phyloP scores from a whole-genome alignment of 2,329 filamentous ascomycete genomes.

The Epichloe coenophiala region DNA sequence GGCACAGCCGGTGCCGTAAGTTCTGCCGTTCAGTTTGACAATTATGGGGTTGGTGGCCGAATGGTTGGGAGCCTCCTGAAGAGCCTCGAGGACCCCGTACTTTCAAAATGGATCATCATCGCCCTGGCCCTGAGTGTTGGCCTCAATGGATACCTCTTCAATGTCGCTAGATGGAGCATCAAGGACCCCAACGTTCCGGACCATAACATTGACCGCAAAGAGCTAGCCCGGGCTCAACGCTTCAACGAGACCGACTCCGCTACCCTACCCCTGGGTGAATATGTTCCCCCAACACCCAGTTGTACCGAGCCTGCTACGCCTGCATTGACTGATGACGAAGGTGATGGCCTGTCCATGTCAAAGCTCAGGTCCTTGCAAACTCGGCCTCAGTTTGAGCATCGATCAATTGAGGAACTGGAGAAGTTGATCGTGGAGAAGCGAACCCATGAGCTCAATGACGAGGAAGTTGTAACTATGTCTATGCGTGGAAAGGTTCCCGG shows the following conservation, averaged over 20 bases:
- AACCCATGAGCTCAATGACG: constrained; percentile 63
- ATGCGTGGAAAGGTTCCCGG: constrained; percentile 87
- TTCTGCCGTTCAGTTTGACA: constrained; percentile 50
- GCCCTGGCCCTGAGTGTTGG: constrained; percentile 84
- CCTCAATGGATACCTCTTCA: constrained; percentile 95
- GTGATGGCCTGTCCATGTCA: constrained; percentile 27
- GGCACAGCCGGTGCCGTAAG: constrained; percentile 27
- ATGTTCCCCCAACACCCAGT: constrained; percentile 28
- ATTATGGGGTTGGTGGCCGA: constrained; percentile 63
- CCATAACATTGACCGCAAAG: constrained; percentile 44
- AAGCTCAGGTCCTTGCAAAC: constrained; percentile 14
- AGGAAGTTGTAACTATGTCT: constrained; percentile 73
- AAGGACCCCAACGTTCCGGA: constrained; percentile 64
- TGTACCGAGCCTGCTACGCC: constrained; percentile 34
- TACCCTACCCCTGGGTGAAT: constrained; percentile 41
- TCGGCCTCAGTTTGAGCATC: constrained; percentile 21
- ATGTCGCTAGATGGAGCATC: constrained; percentile 90
- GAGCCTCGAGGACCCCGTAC: constrained; percentile 85
- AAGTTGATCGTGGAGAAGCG: constrained; percentile 68
- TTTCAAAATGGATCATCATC: constrained; percentile 96
- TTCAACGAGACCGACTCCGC: constrained; percentile 48
- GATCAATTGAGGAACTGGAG: constrained; percentile 59
- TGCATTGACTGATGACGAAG: constrained; percentile 44
- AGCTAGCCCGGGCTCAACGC: constrained; percentile 50
- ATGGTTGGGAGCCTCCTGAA: constrained; percentile 85